Evolutionary conservation across 805 yeast genomes (phyloP).

Genomic region (Pichia membranifaciens): DNA sequence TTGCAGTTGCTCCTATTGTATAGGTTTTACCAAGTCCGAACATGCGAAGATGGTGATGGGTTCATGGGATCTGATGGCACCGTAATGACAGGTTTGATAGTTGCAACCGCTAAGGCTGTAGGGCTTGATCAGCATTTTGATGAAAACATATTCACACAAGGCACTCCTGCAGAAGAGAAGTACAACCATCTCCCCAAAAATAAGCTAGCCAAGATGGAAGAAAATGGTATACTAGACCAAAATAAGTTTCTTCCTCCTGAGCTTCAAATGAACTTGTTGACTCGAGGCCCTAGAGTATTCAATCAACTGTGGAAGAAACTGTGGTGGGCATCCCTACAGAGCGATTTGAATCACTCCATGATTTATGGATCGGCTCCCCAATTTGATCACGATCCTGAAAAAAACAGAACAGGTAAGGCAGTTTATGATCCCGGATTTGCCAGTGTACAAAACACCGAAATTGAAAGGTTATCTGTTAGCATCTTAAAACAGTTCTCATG

Average conservation of each 20-base stretch:
- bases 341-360: slow-evolving; percentile 23
- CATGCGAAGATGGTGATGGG: slow-evolving; percentile 50
- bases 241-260: slow-evolving; percentile 2
- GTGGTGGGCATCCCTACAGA: slow-evolving; percentile 23
- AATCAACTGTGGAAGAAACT: slow-evolving; percentile 26
- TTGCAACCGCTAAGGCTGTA: slow-evolving; percentile 37
- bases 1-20: slow-evolving; percentile 38
- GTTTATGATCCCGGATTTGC: slow-evolving; percentile 14
- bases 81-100: slow-evolving; percentile 32
- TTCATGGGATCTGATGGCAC: slow-evolving; percentile 37
- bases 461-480: slow-evolving; percentile 19
- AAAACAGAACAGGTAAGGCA: slow-evolving; percentile 15
- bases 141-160: slow-evolving; percentile 1
- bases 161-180: not conserved
- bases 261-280: slow-evolving; percentile 7
- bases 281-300: slow-evolving; percentile 13
- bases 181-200: not conserved
- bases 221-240: not conserved
- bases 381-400: slow-evolving; percentile 15
- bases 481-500: slow-evolving; percentile 17
- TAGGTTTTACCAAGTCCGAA: slow-evolving; percentile 35
- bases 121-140: slow-evolving; percentile 39
- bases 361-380: slow-evolving; percentile 21
- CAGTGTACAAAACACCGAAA: slow-evolving; percentile 14
- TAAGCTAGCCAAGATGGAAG: not conserved